These are phyloP conservation scores for Ceratobasidium sp. DNA, from an alignment of 1,284 basidiomycete genomes.

Conservation along the genomic window DNA sequence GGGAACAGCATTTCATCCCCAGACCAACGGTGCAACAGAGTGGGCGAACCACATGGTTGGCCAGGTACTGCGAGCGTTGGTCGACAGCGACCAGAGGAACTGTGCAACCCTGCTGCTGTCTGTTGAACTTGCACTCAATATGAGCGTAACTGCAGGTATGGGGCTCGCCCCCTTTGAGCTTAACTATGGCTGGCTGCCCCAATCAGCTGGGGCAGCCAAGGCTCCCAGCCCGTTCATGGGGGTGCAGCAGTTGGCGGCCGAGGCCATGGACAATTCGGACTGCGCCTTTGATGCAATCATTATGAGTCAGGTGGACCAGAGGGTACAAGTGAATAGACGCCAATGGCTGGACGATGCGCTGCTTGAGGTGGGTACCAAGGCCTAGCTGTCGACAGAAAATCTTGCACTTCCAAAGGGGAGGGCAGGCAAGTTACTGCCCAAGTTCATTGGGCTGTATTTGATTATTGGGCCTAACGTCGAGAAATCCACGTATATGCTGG, in stretches of 20 bases:
- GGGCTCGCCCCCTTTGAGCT: constrained; percentile 58
- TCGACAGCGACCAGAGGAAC: constrained; percentile 57
- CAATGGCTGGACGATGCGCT: not conserved
- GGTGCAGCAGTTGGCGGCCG: not conserved
- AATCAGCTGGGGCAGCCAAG: not conserved
- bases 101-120: constrained; percentile 59
- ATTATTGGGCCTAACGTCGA: constrained; percentile 4
- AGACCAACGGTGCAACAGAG: constrained; percentile 2
- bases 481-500: constrained; percentile 43
- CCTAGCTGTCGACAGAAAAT: constrained; percentile 59
- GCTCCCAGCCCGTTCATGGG: not conserved
- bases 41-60: constrained; percentile 12
- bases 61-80: constrained; percentile 59
- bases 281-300: constrained; percentile 54
- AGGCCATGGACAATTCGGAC: not conserved
- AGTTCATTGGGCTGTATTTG: constrained; percentile 41
- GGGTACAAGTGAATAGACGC: constrained; percentile 53
- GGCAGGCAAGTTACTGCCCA: constrained; percentile 28
- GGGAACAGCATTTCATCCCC: constrained; percentile 52
- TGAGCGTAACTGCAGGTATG: constrained; percentile 53
- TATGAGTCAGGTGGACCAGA: constrained; percentile 50
- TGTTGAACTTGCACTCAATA: constrained; percentile 59
- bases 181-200: constrained; percentile 54
- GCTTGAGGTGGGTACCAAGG: constrained; percentile 52
- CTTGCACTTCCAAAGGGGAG: constrained; percentile 50